Base-by-base conservation (phyloP, 495 filamentous ascomycete species). In the Pseudevernia furfuracea region DNA sequence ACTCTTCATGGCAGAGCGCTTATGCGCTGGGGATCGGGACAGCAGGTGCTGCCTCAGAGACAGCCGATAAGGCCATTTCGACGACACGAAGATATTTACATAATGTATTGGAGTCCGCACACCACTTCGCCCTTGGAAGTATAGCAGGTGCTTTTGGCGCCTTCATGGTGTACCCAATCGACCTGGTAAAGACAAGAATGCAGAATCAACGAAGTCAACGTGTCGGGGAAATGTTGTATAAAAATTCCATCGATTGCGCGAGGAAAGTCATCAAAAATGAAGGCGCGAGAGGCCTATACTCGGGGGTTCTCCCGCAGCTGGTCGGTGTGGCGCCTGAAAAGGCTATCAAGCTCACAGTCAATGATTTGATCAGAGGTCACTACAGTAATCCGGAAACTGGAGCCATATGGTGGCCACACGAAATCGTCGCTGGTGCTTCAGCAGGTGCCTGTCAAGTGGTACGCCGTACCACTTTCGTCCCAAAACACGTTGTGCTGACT, bases 151-250 rank as follows among this genome's bases (percentile, higher is more conserved):
- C 94, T 28, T 98, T 97, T 70, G 94, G 94, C 71, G 94, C 94
- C 19, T 97, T 97, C 74, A 95, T 97, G 87, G 94, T 98, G 48
- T 98, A 98, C 74, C 94, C 94, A 34, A 97, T 98, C 74, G 94
- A 98, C 77, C 79, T 98, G 55, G 94, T 98, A 67, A 98, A 98
- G 84, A 98, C 94, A 12, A 86, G 94, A 41, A 92, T 98, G 92
- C 94, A 98, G 74, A 98, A 97, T 77, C 94, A 98, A 77, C 84
- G 94, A 60, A 85, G 83, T 39, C 82, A 80, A 23, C 82, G 87
- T 32, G 90, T 92, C 6, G 94, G 94, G 66, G 85, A 96, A 74
- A 76, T 89, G 64, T 78, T 97, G 67, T 98, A 98, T 76, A 96
- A 93, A 74, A 98, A 98, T 79, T 96, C 92, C 30, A 70, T 96